Evolutionary conservation across 345 rosid species (phyloP).

Genomic region (Noccaea bulbosa): DNA sequence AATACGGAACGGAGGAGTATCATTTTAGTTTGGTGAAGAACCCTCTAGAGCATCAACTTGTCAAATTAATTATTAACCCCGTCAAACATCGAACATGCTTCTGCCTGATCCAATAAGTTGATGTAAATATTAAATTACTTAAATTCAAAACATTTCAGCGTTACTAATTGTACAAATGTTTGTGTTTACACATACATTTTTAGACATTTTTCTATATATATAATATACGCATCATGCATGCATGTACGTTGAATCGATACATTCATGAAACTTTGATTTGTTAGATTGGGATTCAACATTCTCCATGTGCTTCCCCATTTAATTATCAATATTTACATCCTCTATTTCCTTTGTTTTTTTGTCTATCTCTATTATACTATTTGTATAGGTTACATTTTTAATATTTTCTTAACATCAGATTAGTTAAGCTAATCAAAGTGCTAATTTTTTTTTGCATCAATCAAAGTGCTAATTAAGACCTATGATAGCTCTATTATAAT

Average conservation of each 20-base stretch:
- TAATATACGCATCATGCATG: conserved; percentile 7
- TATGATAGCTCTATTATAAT: conserved; percentile 15
- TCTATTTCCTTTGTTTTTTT: background rate
- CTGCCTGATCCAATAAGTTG: conserved; percentile 40
- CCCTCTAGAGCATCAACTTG: conserved; percentile 39
- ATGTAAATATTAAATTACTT: conserved; percentile 4
- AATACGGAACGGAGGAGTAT: too few species aligned
- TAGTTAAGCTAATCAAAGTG: background rate
- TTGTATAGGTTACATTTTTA: background rate
- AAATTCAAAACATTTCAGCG: conserved; percentile 21
- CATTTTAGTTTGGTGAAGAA: conserved; percentile 22
- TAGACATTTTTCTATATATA: conserved; percentile 30
- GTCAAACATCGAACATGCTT: conserved; percentile 46
- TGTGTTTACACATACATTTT: conserved; percentile 42
- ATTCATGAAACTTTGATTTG: conserved; percentile 30
- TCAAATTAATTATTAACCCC: conserved; percentile 39
- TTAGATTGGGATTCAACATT: conserved; percentile 28
- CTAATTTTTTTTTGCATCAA: background rate
- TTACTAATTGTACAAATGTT: conserved; percentile 33
- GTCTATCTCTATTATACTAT: background rate
- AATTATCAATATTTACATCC: background rate
- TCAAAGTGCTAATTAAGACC: background rate
- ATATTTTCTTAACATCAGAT: background rate
- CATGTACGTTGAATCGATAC: conserved; percentile 24
- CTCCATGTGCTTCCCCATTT: conserved; percentile 28